phyloP scores from a whole-genome alignment of 2,329 filamentous ascomycete genomes.

The Fusarium albosuccineum region DNA sequence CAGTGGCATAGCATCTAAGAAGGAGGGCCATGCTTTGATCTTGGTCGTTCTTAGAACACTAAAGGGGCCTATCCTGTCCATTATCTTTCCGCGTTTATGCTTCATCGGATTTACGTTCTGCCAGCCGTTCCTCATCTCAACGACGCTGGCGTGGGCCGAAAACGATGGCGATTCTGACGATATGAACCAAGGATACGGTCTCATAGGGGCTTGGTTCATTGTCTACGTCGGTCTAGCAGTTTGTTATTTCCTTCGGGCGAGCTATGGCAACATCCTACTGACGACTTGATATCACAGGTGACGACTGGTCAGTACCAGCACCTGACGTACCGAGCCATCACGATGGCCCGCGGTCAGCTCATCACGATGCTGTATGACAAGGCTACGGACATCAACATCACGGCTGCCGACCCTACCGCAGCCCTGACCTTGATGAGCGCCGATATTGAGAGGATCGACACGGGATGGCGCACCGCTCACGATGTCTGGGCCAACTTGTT shows the following conservation, averaged over 20 bases:
- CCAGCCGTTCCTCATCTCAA: conserved; percentile 39
- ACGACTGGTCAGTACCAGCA: conserved; percentile 30
- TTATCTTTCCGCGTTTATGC: conserved; percentile 29
- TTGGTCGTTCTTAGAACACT: conserved; percentile 16
- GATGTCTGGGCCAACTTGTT: conserved; percentile 57
- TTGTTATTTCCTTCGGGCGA: fast-evolving
- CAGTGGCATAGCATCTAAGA: conserved; percentile 5
- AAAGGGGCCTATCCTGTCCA: conserved; percentile 20
- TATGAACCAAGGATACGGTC: conserved; percentile 30
- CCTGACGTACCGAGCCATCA: conserved; percentile 45
- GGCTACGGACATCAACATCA: conserved; percentile 45
- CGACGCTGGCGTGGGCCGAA: conserved; percentile 25
- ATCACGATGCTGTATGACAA: conserved; percentile 46
- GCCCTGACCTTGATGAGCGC: conserved; percentile 60
- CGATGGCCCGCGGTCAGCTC: conserved; percentile 49
- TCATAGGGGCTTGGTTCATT: conserved; percentile 39
- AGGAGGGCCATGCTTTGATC: conserved; percentile 15
- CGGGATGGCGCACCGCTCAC: conserved; percentile 54
- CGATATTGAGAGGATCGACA: conserved; percentile 57
- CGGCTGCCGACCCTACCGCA: conserved; percentile 51
- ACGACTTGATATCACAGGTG: conserved; percentile 2
- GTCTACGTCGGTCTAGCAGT: conserved; percentile 35
- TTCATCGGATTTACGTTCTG: conserved; percentile 38
- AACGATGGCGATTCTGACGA: conserved; percentile 15
- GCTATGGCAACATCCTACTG: background rate